Conservation (phyloP, 371 early-diverging fungal genomes). For the Neoconidiobolus thromboides region DNA sequence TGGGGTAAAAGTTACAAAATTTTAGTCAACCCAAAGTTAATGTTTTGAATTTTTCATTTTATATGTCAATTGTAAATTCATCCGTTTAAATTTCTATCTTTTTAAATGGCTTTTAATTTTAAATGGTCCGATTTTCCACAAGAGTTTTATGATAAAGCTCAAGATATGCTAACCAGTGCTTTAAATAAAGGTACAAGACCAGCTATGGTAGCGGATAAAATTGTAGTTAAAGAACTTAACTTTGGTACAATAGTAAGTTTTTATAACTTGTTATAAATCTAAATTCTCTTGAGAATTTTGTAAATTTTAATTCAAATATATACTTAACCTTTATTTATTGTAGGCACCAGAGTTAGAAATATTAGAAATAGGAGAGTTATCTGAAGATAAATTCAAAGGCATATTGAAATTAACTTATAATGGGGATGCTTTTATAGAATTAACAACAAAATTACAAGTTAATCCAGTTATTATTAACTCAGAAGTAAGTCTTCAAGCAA, state of each 20-base stretch:
- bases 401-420: slow-evolving; percentile 84
- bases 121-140: slow-evolving; percentile 82
- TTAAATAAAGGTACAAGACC: slow-evolving; percentile 85
- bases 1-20: no score
- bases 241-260: slow-evolving; percentile 72
- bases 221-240: slow-evolving; percentile 73
- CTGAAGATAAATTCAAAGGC: slow-evolving; percentile 78
- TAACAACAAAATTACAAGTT: slow-evolving; percentile 89
- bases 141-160: slow-evolving; percentile 69
- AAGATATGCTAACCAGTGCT: slow-evolving; percentile 63
- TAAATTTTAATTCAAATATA: no score
- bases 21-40: no score
- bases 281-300: not conserved
- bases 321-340: slow-evolving; percentile 2
- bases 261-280: not conserved
- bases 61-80: no score
- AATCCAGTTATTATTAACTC: slow-evolving; percentile 52
- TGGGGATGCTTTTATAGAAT: slow-evolving; percentile 82
- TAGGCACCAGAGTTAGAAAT: slow-evolving; percentile 93
- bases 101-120: slow-evolving; percentile 79
- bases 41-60: no score
- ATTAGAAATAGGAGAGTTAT: slow-evolving; percentile 90
- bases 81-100: no score
- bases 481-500: slow-evolving; percentile 34
- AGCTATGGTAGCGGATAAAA: slow-evolving; percentile 73